Conservation (phyloP, 495 filamentous ascomycete species). For the Aspergillus nanangensis region DNA sequence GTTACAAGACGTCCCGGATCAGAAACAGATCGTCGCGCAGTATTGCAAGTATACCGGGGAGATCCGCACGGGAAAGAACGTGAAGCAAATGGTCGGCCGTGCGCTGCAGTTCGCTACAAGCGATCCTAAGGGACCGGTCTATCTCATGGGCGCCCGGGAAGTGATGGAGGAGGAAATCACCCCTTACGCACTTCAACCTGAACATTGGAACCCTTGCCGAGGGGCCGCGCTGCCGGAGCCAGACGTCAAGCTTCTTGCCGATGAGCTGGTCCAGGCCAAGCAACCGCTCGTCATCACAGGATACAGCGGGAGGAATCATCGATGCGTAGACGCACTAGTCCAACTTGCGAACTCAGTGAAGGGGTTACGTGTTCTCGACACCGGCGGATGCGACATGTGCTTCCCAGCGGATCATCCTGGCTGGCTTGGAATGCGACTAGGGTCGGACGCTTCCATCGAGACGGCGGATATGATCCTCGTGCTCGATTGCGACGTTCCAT, state of each 20-base stretch:
- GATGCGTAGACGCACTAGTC: slow-evolving; percentile 62
- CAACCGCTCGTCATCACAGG: slow-evolving; percentile 73
- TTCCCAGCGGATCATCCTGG: slow-evolving; percentile 72
- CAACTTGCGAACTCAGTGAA: slow-evolving; percentile 70
- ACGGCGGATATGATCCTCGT: slow-evolving; percentile 80
- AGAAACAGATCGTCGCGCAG: slow-evolving; percentile 79
- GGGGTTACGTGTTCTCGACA: slow-evolving; percentile 77
- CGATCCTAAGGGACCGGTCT: slow-evolving; percentile 77
- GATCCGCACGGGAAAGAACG: slow-evolving; percentile 80
- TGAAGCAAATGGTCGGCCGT: slow-evolving; percentile 88
- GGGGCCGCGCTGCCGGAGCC: slow-evolving; percentile 61
- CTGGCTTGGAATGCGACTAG: slow-evolving; percentile 67
- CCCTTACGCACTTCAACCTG: slow-evolving; percentile 64
- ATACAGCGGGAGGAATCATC: slow-evolving; percentile 67
- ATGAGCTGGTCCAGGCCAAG: slow-evolving; percentile 61
- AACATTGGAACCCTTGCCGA: slow-evolving; percentile 67
- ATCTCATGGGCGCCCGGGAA: slow-evolving; percentile 75
- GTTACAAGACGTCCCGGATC: slow-evolving; percentile 91
- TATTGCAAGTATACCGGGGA: slow-evolving; percentile 86
- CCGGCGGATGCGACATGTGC: slow-evolving; percentile 84
- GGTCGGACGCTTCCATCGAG: slow-evolving; percentile 67
- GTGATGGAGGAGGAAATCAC: slow-evolving; percentile 81
- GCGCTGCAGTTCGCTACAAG: slow-evolving; percentile 77
- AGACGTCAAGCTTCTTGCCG: slow-evolving; percentile 61
- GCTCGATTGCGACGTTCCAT: slow-evolving; percentile 77